Base-by-base conservation (phyloP, 176 grass and related monocot species). In the Triticum aestivum region DNA sequence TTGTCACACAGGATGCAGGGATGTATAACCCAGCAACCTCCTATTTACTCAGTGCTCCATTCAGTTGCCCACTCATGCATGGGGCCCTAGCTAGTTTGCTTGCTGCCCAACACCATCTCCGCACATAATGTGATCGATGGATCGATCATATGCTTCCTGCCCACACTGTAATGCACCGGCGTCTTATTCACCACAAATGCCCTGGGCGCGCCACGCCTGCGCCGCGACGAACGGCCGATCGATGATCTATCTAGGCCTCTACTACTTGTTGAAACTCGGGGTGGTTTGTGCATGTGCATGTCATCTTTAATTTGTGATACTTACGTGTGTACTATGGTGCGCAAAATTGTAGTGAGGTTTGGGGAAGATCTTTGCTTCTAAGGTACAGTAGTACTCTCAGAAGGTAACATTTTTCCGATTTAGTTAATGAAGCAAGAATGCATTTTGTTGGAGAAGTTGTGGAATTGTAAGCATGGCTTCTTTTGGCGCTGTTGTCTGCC, bases 21-120 rank as follows among this genome's bases (percentile, higher is more conserved):
- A 65, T 75, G 26, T 75, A 52, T 67, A 66, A 45, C 34, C 14
- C 75, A 38, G 45, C 80, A 68, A 62, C 59, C 30, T 84, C 89
- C 61, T 41, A 88, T 85, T 85, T 77, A 88, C 76, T 81, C 69
- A 84, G 61, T 68, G 34, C 35, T 21, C 67, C 41, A 47, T 77
- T 68, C 80, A 63, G 85, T 81, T 81, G 77, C 89, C 47, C 75
- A 54, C 51, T 75, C 42, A 15, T 17, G 7, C 77, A 84, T 85
- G 69, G 89, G 89, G 18, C 77, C 85, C 62, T 41, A 42, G 11
- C 37, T 41, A 42, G 11, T 27, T 61, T n/a, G 64, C 69, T 39
- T 18, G 8, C 37, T 45, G 39, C 69, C 26, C 77, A 85, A 42
- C 39, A 24, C 69, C 51, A 24, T 39, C 56, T 24, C 63, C 84